phyloP scores from a whole-genome alignment of 2,329 filamentous ascomycete genomes.

The Sporothrix schenckii region DNA sequence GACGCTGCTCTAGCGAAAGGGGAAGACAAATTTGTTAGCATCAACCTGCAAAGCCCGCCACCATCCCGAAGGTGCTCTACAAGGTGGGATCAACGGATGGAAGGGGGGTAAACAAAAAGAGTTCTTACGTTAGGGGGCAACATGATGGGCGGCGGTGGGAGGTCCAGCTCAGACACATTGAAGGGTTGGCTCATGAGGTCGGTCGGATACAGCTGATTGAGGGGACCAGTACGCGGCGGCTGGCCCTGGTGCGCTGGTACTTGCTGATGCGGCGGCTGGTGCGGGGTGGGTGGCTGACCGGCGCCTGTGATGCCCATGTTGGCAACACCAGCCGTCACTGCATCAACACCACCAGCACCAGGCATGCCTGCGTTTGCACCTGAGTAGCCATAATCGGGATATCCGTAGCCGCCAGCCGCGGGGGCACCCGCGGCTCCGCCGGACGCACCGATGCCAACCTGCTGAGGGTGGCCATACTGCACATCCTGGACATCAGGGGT shows the following conservation, averaged over 20 bases:
- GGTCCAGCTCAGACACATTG: conserved; percentile 88
- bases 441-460: conserved; percentile 45
- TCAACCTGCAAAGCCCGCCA: conserved; percentile 14
- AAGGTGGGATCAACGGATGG: not conserved
- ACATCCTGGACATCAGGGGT: conserved; percentile 49
- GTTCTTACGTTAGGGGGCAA: conserved; percentile 84
- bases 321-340: conserved; percentile 81
- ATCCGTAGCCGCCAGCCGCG: conserved; percentile 66
- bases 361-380: conserved; percentile 43
- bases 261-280: conserved; percentile 51
- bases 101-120: not conserved
- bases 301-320: conserved; percentile 79
- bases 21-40: conserved; percentile 30
- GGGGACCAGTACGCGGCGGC: conserved; percentile 53
- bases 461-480: conserved; percentile 49
- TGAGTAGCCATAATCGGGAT: conserved; percentile 67
- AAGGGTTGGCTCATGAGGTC: conserved; percentile 92
- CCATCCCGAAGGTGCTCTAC: not conserved
- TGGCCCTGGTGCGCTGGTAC: conserved; percentile 55
- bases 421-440: conserved; percentile 42
- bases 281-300: conserved; percentile 51
- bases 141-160: conserved; percentile 87
- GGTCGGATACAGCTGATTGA: conserved; percentile 90
- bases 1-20: conserved; percentile 69
- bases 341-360: conserved; percentile 62